Evolutionary conservation across 2,329 filamentous ascomycete genomes (phyloP).

Genomic region (Sporothrix globosa): DNA sequence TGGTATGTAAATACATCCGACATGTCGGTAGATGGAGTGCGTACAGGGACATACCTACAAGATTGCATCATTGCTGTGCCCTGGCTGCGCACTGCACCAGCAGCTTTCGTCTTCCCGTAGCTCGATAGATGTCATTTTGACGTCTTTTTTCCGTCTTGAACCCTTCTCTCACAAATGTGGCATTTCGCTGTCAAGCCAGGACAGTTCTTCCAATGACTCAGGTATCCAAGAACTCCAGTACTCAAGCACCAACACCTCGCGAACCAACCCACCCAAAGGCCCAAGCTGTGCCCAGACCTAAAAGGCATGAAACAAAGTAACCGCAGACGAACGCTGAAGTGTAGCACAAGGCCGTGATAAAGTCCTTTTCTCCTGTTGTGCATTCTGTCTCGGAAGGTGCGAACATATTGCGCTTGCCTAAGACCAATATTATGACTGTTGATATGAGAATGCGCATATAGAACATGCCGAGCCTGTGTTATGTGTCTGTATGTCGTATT

Average conservation of each 20-base stretch:
- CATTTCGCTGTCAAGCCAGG: too few species aligned
- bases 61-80: background rate
- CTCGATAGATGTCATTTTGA: background rate
- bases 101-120: background rate
- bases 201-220: too few species aligned
- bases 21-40: too few species aligned
- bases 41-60: background rate
- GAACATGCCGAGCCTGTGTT: background rate
- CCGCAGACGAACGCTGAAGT: too few species aligned
- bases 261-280: too few species aligned
- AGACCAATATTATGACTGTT: background rate
- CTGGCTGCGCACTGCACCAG: background rate
- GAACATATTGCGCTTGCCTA: slow-evolving; percentile 8
- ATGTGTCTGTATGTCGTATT: background rate
- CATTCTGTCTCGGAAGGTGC: slow-evolving; percentile 18
- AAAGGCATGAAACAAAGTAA: too few species aligned
- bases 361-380: slow-evolving; percentile 8
- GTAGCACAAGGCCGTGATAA: background rate
- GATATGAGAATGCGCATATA: background rate
- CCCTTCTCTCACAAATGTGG: background rate
- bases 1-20: too few species aligned
- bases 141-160: background rate
- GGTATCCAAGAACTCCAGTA: too few species aligned
- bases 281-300: too few species aligned
- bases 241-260: too few species aligned